Percentiles rank a stretch among this genome's conserved stretches.
Evolutionary conservation across 129 eudicot species (phyloP).

Genomic region (Flaveria linearis): DNA sequence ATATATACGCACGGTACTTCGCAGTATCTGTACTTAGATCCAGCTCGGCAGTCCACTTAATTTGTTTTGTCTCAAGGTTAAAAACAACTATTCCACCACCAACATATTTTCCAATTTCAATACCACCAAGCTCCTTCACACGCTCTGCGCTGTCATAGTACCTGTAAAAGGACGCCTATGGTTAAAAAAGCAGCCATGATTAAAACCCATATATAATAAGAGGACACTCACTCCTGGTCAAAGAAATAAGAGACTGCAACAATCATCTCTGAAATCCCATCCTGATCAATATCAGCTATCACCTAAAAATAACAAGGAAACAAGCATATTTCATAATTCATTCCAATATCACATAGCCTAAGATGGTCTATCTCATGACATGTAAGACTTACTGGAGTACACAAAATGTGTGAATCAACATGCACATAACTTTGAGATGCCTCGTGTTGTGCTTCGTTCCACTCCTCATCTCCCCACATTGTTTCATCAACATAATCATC

Average conservation of each 20-base stretch:
- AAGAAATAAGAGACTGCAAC: constrained; percentile 98
- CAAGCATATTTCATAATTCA: background rate
- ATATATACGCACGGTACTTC: constrained; percentile 83
- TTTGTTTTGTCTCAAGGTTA: constrained; percentile 95
- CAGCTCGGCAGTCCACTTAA: constrained; percentile 76
- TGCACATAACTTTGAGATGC: constrained; percentile 73
- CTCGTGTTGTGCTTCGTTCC: constrained; percentile 85
- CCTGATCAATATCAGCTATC: constrained; percentile 92
- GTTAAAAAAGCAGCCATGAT: constrained; percentile 3
- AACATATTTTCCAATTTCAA: constrained; percentile 93
- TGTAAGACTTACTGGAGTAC: constrained; percentile 83
- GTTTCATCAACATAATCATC: constrained; percentile 94
- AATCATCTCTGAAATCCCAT: constrained; percentile 93
- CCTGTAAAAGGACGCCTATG: constrained; percentile 45
- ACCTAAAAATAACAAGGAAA: constrained; percentile 56
- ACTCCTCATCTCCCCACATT: constrained; percentile 99
- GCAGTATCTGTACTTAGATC: constrained; percentile 84
- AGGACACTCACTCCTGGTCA: constrained; percentile 89
- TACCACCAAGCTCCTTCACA: constrained; percentile 88
- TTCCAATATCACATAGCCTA: constrained; percentile 13
- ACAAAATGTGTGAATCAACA: constrained; percentile 87
- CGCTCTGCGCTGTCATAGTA: constrained; percentile 96
- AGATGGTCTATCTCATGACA: constrained; percentile 2
- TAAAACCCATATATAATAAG: background rate
- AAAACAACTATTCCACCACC: constrained; percentile 96